Percentiles rank a stretch among this genome's conserved stretches.
Conservation (phyloP, 192 early-diverging fungal genomes). For the Umbelopsis sp. region DNA sequence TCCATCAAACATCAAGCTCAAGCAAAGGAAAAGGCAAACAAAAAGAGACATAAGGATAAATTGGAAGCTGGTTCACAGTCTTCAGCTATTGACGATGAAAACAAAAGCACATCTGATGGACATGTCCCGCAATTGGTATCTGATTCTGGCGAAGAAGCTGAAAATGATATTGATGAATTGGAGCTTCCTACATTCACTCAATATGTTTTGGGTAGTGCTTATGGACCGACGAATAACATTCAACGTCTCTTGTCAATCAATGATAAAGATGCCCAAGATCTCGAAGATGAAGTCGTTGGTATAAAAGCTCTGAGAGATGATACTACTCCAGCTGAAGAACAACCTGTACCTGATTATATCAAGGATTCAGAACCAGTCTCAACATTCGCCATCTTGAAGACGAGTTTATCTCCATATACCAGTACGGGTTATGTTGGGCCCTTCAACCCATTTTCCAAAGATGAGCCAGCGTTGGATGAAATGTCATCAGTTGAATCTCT, state of each 20-base stretch:
- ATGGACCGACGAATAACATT: not conserved
- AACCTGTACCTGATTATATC: not conserved
- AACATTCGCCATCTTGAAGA: not conserved
- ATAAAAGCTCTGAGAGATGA: not conserved
- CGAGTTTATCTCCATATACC: not conserved
- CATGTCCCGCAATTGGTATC: not conserved
- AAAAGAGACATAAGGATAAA: not conserved
- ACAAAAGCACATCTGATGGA: not conserved
- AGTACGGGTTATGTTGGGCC: not conserved
- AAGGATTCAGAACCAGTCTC: not conserved
- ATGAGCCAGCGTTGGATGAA: not conserved
- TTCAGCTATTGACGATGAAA: not conserved
- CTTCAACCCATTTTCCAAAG: not conserved
- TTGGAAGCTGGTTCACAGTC: not conserved
- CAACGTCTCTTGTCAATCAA: not conserved
- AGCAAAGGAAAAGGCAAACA: not conserved
- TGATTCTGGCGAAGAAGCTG: constrained; percentile 10
- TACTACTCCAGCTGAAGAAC: not conserved
- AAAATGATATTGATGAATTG: not conserved
- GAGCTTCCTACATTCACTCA: not conserved
- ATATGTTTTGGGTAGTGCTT: not conserved
- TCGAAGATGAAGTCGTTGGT: constrained; percentile 11
- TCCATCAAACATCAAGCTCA: constrained; percentile 33
- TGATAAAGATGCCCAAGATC: not conserved
- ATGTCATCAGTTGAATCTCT: not conserved